Evolutionary conservation across 2,329 filamentous ascomycete species (phyloP).

Genomic region (Colletotrichum camelliae): DNA sequence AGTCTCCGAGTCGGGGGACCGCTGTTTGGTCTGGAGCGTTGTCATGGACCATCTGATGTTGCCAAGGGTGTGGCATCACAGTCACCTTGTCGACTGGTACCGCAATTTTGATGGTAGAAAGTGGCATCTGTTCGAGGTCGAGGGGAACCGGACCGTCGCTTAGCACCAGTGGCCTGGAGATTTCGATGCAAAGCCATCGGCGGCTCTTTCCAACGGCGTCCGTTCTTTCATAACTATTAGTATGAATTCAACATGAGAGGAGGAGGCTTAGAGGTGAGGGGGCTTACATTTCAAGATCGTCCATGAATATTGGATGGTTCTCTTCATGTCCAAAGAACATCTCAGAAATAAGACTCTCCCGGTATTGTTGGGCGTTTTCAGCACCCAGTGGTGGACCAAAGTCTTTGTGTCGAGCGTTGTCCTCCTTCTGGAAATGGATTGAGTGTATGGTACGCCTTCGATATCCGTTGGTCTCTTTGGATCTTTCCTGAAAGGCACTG

Average conservation of each 20-base stretch:
- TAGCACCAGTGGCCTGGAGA: background rate
- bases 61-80: background rate
- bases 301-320: background rate
- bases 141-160: background rate
- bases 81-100: slow-evolving; percentile 8
- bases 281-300: slow-evolving; percentile 17
- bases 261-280: background rate
- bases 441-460: background rate
- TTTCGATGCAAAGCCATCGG: slow-evolving; percentile 11
- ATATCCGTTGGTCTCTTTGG: background rate
- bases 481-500: slow-evolving; percentile 4
- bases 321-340: background rate
- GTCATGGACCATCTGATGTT: background rate
- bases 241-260: background rate
- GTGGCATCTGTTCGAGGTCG: slow-evolving; percentile 14
- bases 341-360: background rate
- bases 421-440: background rate
- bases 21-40: background rate
- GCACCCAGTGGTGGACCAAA: background rate
- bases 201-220: background rate
- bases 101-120: slow-evolving; percentile 8
- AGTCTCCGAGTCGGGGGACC: background rate
- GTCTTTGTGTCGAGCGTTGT: background rate
- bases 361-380: background rate
- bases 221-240: background rate